A percentile compares a stretch with the other conserved stretches of the same genome.
Conservation (phyloP, 805 yeast genomes). For the Kregervanrija fluxuum region DNA sequence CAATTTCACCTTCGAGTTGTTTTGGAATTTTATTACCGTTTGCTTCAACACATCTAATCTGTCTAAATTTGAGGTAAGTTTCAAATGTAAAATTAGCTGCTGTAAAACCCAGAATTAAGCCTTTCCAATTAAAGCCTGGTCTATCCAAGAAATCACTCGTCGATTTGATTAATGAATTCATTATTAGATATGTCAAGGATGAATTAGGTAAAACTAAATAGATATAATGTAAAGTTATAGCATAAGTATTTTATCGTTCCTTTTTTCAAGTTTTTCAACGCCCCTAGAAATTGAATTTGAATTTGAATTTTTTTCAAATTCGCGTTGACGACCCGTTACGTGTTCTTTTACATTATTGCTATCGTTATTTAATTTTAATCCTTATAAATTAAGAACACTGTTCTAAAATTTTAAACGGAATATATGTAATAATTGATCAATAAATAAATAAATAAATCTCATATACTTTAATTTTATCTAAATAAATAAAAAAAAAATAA, state of each 20-base stretch:
- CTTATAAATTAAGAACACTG: no score
- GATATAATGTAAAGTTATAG: no score
- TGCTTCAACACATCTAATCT: slow-evolving; percentile 52
- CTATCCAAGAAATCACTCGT: slow-evolving; percentile 51
- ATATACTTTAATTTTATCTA: not conserved
- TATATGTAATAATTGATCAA: no score
- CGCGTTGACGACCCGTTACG: no score
- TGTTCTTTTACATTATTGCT: no score
- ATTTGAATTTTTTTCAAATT: no score
- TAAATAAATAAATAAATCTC: slow-evolving; percentile 9
- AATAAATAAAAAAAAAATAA: slow-evolving; percentile 7
- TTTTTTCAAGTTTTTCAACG: no score
- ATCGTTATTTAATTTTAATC: no score
- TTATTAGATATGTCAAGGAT: slow-evolving; percentile 1
- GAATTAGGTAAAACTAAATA: not conserved
- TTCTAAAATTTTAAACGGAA: no score
- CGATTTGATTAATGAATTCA: slow-evolving; percentile 25
- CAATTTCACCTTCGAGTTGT: slow-evolving; percentile 59
- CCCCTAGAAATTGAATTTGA: no score
- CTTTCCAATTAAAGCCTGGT: slow-evolving; percentile 75
- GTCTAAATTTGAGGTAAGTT: slow-evolving; percentile 67
- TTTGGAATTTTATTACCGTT: slow-evolving; percentile 49
- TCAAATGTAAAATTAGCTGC: slow-evolving; percentile 72
- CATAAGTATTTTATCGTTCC: no score
- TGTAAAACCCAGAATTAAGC: slow-evolving; percentile 64